Evolutionary conservation across 2,329 filamentous ascomycete genomes (phyloP).

Genomic region (Colletotrichum limetticola): DNA sequence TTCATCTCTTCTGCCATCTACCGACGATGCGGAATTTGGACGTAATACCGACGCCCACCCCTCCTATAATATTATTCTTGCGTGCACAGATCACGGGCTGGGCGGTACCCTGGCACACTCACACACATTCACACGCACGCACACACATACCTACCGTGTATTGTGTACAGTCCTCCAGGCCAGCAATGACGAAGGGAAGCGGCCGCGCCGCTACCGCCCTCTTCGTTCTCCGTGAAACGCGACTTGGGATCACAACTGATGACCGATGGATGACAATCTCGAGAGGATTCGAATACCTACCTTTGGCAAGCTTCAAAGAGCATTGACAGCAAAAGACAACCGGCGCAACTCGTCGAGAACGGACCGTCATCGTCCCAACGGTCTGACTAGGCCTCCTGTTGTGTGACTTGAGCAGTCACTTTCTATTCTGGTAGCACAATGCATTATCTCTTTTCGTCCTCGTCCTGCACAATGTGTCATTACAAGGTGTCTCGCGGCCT

Average conservation of each 20-base stretch:
- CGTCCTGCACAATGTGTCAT: neutral
- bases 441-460: neutral
- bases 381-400: neutral
- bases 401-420: conserved; percentile 24
- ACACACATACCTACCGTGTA: neutral
- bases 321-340: neutral
- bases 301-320: neutral
- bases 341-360: neutral
- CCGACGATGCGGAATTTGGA: conserved; percentile 21
- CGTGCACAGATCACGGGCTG: conserved; percentile 17
- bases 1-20: conserved; percentile 21
- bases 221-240: neutral
- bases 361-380: neutral
- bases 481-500: neutral
- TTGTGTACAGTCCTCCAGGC: neutral
- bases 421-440: neutral
- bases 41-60: conserved; percentile 17
- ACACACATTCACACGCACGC: neutral
- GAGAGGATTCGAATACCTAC: neutral
- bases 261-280: neutral
- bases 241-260: neutral
- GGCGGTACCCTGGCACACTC: neutral
- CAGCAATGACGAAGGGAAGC: neutral
- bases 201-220: neutral
- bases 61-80: conserved; percentile 7